Conservation (phyloP, 2,329 filamentous ascomycete genomes). For the Pseudogymnoascus sp. region DNA sequence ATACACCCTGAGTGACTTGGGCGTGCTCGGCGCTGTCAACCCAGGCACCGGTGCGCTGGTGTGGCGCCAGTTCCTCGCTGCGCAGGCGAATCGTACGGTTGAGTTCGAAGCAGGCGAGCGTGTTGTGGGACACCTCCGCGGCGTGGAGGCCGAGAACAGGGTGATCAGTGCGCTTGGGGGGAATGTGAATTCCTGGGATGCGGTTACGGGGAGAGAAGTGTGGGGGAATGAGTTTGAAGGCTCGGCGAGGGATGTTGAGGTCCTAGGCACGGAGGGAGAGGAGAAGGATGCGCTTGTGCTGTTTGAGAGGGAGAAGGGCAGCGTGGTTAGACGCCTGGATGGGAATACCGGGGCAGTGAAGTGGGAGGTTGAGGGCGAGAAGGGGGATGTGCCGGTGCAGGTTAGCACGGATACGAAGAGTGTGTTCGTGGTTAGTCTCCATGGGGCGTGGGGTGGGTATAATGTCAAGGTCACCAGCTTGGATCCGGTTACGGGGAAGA, state of each 20-base stretch:
- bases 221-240: slow-evolving; percentile 62
- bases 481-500: slow-evolving; percentile 64
- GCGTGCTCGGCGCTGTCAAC: slow-evolving; percentile 79
- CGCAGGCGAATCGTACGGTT: slow-evolving; percentile 32
- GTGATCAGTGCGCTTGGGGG: slow-evolving; percentile 65
- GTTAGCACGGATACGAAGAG: slow-evolving; percentile 59
- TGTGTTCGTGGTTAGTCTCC: slow-evolving; percentile 71
- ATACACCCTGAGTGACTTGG: slow-evolving; percentile 81
- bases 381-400: slow-evolving; percentile 65
- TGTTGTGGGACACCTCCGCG: slow-evolving; percentile 45
- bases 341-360: slow-evolving; percentile 63
- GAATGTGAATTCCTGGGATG: slow-evolving; percentile 73
- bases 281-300: slow-evolving; percentile 67
- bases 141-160: slow-evolving; percentile 71
- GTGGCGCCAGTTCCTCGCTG: slow-evolving; percentile 73
- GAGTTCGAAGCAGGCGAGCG: slow-evolving; percentile 31
- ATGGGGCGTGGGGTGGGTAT: slow-evolving; percentile 60
- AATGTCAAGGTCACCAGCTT: slow-evolving; percentile 69
- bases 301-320: slow-evolving; percentile 46
- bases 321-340: slow-evolving; percentile 61
- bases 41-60: slow-evolving; percentile 75
- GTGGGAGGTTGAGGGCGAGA: slow-evolving; percentile 69
- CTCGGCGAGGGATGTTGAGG: slow-evolving; percentile 61
- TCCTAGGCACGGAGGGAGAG: slow-evolving; percentile 52
- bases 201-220: slow-evolving; percentile 65